Evolutionary conservation across 83 land plant genomes (phyloP).

Genomic region (Picea abies): DNA sequence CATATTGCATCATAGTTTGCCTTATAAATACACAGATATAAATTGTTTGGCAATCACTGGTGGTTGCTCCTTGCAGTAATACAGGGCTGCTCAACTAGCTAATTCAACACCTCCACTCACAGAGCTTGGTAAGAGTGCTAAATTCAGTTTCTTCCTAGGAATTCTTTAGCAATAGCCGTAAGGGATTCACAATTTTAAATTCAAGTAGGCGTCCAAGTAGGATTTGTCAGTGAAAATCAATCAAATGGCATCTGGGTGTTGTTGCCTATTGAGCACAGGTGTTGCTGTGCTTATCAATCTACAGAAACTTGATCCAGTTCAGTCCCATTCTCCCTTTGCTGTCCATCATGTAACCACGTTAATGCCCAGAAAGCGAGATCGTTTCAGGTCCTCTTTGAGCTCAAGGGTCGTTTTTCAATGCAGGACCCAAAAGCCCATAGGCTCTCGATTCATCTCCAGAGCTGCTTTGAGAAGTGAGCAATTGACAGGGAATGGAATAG

Average conservation of each 20-base stretch:
- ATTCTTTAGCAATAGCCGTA: no score
- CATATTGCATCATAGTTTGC: no score
- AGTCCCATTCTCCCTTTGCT: neutral
- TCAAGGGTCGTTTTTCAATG: neutral
- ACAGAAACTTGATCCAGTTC: neutral
- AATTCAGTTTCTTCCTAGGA: no score
- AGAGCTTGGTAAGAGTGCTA: no score
- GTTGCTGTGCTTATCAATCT: neutral
- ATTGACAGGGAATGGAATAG: neutral
- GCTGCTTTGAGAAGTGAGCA: constrained; percentile 5
- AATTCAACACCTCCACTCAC: no score
- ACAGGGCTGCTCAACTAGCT: no score
- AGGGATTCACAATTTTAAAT: no score
- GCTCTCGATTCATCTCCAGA: neutral
- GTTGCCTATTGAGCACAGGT: neutral
- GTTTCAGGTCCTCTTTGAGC: neutral
- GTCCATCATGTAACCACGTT: constrained; percentile 7
- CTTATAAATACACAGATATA: no score
- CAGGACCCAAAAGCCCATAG: neutral
- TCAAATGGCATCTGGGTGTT: constrained; percentile 12
- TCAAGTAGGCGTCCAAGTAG: no score
- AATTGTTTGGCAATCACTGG: no score
- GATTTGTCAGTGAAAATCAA: neutral
- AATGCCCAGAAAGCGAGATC: neutral
- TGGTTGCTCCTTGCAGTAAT: no score